Percentiles rank a stretch among this genome's conserved stretches.
These are phyloP conservation scores for Coniochaeta ligniaria DNA, from an alignment of 2,329 filamentous ascomycete genomes.

Conservation along the genomic window DNA sequence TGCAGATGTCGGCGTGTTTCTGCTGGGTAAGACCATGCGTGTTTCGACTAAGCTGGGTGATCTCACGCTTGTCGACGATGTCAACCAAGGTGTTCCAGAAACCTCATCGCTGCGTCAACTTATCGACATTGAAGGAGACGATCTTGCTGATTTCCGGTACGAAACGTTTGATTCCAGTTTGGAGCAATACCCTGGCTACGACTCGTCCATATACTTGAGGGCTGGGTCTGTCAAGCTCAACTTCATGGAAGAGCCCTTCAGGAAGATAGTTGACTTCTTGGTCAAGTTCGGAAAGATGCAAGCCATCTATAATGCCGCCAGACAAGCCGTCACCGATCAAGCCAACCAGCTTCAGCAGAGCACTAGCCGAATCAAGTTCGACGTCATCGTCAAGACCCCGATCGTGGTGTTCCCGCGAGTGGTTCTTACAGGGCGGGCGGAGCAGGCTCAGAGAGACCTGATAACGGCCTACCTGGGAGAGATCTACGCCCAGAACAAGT, in stretches of 20 bases:
- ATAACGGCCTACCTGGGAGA: constrained; percentile 93
- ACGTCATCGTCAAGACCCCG: constrained; percentile 87
- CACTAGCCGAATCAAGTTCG: constrained; percentile 85
- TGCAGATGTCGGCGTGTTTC: constrained; percentile 83
- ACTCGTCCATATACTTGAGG: constrained; percentile 82
- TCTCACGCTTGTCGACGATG: constrained; percentile 82
- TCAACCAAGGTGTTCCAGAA: constrained; percentile 81
- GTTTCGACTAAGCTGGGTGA: constrained; percentile 83
- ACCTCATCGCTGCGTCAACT: constrained; percentile 77
- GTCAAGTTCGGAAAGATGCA: constrained; percentile 99
- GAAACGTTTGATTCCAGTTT: constrained; percentile 82
- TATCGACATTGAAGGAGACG: constrained; percentile 90
- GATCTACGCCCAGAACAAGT: constrained; percentile 94
- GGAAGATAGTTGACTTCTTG: constrained; percentile 95
- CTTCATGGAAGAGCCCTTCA: constrained; percentile 93
- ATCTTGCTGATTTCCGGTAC: constrained; percentile 94
- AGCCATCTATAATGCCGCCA: constrained; percentile 93
- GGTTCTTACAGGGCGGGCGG: constrained; percentile 60
- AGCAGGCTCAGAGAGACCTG: constrained; percentile 66
- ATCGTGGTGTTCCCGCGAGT: constrained; percentile 90
- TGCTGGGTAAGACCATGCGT: constrained; percentile 79
- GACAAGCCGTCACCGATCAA: constrained; percentile 88
- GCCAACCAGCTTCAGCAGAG: constrained; percentile 90
- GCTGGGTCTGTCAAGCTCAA: constrained; percentile 96
- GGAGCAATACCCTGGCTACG: constrained; percentile 83